phyloP scores from a whole-genome alignment of 495 filamentous ascomycete species.

The Elaphomyces granulatus region DNA sequence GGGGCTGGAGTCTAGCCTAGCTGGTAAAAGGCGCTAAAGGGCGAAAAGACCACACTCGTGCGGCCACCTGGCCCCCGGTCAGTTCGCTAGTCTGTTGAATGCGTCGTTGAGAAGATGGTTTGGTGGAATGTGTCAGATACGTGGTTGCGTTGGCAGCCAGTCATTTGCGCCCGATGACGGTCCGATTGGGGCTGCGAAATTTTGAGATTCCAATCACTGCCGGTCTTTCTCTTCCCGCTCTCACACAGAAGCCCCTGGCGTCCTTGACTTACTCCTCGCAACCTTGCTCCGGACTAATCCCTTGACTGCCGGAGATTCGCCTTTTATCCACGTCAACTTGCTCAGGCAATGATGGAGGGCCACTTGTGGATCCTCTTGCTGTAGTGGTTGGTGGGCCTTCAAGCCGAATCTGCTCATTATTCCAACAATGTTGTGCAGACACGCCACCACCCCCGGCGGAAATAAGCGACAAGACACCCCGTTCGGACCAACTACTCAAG shows the following conservation, averaged over 20 bases:
- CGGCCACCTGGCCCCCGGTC: background rate
- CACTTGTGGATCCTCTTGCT: background rate
- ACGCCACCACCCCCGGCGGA: background rate
- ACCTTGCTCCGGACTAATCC: background rate
- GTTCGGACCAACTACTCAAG: too few species aligned
- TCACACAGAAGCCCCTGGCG: background rate
- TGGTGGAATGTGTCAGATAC: conserved; percentile 2
- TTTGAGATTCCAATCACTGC: background rate
- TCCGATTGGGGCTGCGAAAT: background rate
- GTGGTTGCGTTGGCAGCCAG: conserved; percentile 4
- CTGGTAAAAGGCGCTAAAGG: background rate
- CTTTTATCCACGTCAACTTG: background rate
- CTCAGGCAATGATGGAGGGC: background rate
- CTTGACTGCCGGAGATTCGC: too few species aligned
- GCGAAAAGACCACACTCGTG: background rate
- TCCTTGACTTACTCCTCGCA: background rate
- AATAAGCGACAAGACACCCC: too few species aligned
- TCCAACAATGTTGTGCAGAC: background rate
- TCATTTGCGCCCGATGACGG: background rate
- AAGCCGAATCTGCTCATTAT: background rate
- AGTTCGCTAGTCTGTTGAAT: background rate
- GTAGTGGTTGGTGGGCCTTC: background rate
- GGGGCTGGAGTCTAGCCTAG: background rate
- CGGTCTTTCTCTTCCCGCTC: background rate
- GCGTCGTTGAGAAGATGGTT: background rate